Conservation (phyloP, 2,329 filamentous ascomycete species). For the Paramyrothecium roridum region DNA sequence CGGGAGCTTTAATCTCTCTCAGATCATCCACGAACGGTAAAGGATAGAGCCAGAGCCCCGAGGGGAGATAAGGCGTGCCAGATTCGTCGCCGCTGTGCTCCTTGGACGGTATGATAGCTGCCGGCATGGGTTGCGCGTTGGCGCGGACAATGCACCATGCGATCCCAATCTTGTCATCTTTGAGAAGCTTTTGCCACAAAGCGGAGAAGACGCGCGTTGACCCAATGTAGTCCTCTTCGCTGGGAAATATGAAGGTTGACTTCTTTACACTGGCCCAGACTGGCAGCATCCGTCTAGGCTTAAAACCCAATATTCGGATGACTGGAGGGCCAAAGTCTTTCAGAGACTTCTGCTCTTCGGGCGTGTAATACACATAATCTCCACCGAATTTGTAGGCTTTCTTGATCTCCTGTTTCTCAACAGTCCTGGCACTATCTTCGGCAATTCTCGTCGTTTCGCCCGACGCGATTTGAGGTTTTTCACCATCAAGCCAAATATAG, state of each 20-base stretch:
- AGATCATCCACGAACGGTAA: constrained; percentile 90
- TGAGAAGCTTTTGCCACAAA: constrained; percentile 80
- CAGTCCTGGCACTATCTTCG: constrained; percentile 70
- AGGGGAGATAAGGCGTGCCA: constrained; percentile 68
- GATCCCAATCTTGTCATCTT: constrained; percentile 75
- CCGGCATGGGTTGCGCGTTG: constrained; percentile 76
- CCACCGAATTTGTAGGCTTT: constrained; percentile 97
- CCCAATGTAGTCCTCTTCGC: constrained; percentile 83
- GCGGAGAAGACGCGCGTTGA: constrained; percentile 92
- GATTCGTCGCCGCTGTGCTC: constrained; percentile 62
- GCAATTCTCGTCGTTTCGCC: constrained; percentile 73
- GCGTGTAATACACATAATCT: constrained; percentile 80
- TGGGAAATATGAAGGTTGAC: constrained; percentile 90
- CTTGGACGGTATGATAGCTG: constrained; percentile 75
- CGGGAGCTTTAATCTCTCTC: constrained; percentile 66
- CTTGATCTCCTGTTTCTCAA: constrained; percentile 78
- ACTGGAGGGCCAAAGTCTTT: constrained; percentile 78
- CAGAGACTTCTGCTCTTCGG: constrained; percentile 77
- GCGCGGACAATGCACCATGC: constrained; percentile 85
- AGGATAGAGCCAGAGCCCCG: constrained; percentile 84
- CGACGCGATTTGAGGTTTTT: constrained; percentile 75
- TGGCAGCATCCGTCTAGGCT: constrained; percentile 69
- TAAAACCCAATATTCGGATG: constrained; percentile 92
- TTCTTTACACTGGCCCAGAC: constrained; percentile 84
- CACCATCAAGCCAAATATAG: constrained; percentile 86